phyloP scores from a whole-genome alignment of 2,329 filamentous ascomycete species.

The Thermochaetoides dissita region DNA sequence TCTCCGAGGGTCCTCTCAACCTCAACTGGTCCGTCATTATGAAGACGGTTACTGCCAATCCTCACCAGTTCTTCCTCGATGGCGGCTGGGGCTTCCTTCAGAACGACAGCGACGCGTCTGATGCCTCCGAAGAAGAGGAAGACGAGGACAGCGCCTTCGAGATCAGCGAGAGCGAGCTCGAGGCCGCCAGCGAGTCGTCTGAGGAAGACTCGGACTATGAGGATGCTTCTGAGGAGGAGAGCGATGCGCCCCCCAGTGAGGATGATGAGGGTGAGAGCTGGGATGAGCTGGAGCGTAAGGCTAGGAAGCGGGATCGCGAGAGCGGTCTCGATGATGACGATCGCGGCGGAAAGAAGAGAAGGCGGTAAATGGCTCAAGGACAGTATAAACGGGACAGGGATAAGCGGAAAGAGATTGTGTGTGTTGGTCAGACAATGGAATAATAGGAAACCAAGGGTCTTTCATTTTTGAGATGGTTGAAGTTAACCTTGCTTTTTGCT shows the following conservation, averaged over 20 bases:
- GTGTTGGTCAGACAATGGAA: no score
- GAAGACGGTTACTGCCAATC: conserved; percentile 93
- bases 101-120: conserved; percentile 77
- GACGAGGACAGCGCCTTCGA: conserved; percentile 81
- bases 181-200: conserved; percentile 60
- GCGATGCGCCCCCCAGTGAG: conserved; percentile 55
- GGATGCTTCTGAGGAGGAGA: conserved; percentile 71
- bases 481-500: no score
- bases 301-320: conserved; percentile 67
- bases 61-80: conserved; percentile 87
- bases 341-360: conserved; percentile 50
- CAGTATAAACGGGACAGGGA: no score
- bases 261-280: conserved; percentile 77
- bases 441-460: no score
- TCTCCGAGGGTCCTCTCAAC: conserved; percentile 87
- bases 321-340: conserved; percentile 61
- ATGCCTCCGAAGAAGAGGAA: conserved; percentile 61
- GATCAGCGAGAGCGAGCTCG: conserved; percentile 72
- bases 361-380: no score
- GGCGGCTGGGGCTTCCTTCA: conserved; percentile 91
- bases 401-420: no score
- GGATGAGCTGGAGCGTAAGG: conserved; percentile 90
- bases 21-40: conserved; percentile 98
- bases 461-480: no score
- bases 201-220: conserved; percentile 89